Percentiles rank a stretch among this genome's conserved stretches.
Conservation (phyloP, 2,329 filamentous ascomycete species). For the Xylariaceae sp. region DNA sequence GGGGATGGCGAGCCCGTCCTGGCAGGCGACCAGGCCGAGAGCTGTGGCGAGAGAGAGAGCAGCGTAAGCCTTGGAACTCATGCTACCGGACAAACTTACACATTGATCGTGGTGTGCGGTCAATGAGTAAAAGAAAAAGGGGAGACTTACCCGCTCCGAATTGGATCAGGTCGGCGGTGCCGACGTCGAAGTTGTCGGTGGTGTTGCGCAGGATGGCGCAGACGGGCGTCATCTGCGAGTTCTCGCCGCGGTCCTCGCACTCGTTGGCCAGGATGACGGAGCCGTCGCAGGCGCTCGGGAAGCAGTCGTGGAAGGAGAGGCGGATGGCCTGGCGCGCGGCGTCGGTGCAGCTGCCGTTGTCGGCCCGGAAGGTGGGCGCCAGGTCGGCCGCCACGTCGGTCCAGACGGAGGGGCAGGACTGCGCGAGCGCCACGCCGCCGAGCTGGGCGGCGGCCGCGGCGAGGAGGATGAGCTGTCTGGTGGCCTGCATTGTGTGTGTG, state of each 20-base stretch:
- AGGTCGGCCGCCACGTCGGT: slow-evolving; percentile 18
- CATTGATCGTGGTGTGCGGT: no score
- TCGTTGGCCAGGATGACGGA: slow-evolving; percentile 22
- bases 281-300: slow-evolving; percentile 21
- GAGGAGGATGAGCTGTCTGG: slow-evolving; percentile 10
- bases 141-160: slow-evolving; percentile 23
- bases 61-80: no score
- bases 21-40: slow-evolving; percentile 17
- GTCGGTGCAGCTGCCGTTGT: slow-evolving; percentile 15
- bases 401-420: slow-evolving; percentile 18
- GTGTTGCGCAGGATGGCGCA: slow-evolving; percentile 17
- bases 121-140: no score
- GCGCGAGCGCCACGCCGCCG: slow-evolving; percentile 6
- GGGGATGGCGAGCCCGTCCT: slow-evolving; percentile 13
- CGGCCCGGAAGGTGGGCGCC: slow-evolving; percentile 12
- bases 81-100: no score
- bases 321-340: slow-evolving; percentile 21
- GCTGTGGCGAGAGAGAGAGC: slow-evolving; percentile 8
- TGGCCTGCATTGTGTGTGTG: not conserved
- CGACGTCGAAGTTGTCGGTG: slow-evolving; percentile 16
- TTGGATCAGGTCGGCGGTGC: slow-evolving; percentile 22
- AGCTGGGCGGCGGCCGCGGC: slow-evolving; percentile 5
- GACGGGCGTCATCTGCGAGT: slow-evolving; percentile 17
- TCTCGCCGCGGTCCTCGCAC: slow-evolving; percentile 19
- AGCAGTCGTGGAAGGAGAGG: slow-evolving; percentile 23